Conservation (phyloP, 257 asterid species). For the Thymus quinquecostatus region DNA sequence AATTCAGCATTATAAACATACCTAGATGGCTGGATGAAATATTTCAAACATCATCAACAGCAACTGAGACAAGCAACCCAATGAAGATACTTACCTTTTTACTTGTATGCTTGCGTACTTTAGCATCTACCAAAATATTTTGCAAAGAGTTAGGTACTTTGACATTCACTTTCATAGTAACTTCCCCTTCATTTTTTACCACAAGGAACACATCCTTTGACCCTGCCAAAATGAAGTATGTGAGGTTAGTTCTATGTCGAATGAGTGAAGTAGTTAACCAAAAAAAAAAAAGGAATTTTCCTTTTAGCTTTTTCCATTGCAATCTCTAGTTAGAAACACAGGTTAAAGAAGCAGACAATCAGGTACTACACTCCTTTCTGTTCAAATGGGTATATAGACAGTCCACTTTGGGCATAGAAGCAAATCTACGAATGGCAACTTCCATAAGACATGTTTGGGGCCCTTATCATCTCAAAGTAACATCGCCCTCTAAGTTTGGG, state of each 20-base stretch:
- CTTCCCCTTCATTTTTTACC: conserved; percentile 59
- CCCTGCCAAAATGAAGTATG: conserved; percentile 43
- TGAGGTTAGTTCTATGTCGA: conserved; percentile 12
- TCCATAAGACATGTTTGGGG: not conserved
- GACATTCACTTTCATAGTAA: conserved; percentile 49
- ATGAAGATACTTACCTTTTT: conserved; percentile 45
- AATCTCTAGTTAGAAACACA: not conserved
- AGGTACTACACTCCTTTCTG: not conserved
- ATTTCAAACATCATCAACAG: conserved; percentile 22
- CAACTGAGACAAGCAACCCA: conserved; percentile 21
- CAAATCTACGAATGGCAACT: not conserved
- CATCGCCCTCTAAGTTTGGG: conserved; percentile 4
- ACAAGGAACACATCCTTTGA: conserved; percentile 43
- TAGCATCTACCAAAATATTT: conserved; percentile 34
- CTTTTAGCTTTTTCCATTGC: not conserved
- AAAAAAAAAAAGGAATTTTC: not conserved
- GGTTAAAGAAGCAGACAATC: not conserved
- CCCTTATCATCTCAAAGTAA: conserved; percentile 6
- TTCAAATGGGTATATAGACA: conserved; percentile 9
- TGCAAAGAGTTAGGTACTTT: conserved; percentile 36
- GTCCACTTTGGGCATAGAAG: conserved; percentile 2
- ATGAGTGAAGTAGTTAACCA: conserved; percentile 14
- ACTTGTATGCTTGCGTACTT: conserved; percentile 46
- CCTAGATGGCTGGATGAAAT: not conserved
- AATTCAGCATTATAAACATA: not conserved